Conservation (phyloP, 2,329 filamentous ascomycete species). For the Fusarium begoniae region DNA sequence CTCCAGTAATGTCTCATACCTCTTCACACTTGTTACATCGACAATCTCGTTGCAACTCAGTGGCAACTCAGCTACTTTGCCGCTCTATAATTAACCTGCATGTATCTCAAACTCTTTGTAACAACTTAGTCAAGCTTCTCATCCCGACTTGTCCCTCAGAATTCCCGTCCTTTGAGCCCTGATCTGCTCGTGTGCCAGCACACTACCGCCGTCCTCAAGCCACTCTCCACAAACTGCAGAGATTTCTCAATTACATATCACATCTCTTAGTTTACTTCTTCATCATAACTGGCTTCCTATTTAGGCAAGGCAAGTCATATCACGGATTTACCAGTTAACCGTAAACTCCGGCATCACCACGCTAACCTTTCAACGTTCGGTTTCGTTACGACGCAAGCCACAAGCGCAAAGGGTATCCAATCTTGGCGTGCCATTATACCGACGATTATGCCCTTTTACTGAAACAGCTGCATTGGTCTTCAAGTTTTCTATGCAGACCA, state of each 20-base stretch:
- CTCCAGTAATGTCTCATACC: background rate
- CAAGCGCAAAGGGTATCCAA: background rate
- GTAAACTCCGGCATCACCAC: slow-evolving; percentile 7
- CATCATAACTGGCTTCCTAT: background rate
- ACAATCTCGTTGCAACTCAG: background rate
- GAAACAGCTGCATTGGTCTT: slow-evolving; percentile 10
- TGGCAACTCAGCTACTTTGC: background rate
- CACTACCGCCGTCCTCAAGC: background rate
- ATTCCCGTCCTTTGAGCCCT: no score
- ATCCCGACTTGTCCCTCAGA: background rate
- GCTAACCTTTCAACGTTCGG: background rate
- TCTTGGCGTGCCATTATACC: background rate
- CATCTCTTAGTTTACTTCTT: background rate
- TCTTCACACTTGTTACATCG: background rate
- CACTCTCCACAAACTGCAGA: background rate
- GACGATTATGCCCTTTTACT: slow-evolving; percentile 1
- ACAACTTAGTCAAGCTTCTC: background rate
- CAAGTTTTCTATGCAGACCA: background rate
- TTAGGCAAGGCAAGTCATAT: background rate
- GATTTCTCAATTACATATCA: background rate
- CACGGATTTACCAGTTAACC: background rate
- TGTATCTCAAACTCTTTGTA: background rate
- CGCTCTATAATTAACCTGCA: background rate
- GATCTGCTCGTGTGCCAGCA: background rate
- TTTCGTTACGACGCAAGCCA: background rate